Base-by-base conservation (phyloP, 345 rosid species). In the Hypericum androsaemum region DNA sequence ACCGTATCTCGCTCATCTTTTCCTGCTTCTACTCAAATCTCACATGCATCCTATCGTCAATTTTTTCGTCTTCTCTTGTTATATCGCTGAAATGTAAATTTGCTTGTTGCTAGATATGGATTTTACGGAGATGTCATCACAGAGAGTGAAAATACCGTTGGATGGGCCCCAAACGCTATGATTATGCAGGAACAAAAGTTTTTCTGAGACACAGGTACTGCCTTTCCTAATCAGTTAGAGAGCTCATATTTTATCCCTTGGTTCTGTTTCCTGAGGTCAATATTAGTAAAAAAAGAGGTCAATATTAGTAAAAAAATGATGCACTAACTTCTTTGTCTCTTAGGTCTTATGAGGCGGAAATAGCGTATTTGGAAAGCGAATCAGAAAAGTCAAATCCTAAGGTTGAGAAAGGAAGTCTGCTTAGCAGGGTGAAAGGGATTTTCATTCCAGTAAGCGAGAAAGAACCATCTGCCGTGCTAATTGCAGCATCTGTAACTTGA, bases 161-260 rank as follows among this genome's bases (percentile, higher is more conserved):
- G 98, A 87, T 90, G 98, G 96, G 98, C 52, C 98, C 96, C 38
- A 90, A 76, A 57, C 89, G 96, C 47, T 90, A 87, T 69, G 98
- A 90, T 71, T 86, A 82, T 69, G 87, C 84, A 5, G 96, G 96
- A 81, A 86, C 98, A 22, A 87, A 90, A 74, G 87, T 87, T 53
- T 87, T 87, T 72, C 50, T 90, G 80, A 82, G 64, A 67, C 95
- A 84, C 71, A 80, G 92, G 95, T 89, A 74, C 9, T 47, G 42
- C 42, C 50, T 17, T 15, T 32, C n/a, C 38, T 14, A 47, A 37
- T 54, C 47, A 45, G n/a, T 32, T 36, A 5, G 8, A 6, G 35
- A 50, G 11, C 6, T 7, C 8, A 46, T 46, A 28, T 7, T n/a
- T 13, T 46, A 28, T 12, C 7, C 6, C 49, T 5, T 46, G 10